Evolutionary conservation across 106 monocot genomes (phyloP), one percentile per base, ranked within the genome.

Genomic region (Posidonia australis): DNA sequence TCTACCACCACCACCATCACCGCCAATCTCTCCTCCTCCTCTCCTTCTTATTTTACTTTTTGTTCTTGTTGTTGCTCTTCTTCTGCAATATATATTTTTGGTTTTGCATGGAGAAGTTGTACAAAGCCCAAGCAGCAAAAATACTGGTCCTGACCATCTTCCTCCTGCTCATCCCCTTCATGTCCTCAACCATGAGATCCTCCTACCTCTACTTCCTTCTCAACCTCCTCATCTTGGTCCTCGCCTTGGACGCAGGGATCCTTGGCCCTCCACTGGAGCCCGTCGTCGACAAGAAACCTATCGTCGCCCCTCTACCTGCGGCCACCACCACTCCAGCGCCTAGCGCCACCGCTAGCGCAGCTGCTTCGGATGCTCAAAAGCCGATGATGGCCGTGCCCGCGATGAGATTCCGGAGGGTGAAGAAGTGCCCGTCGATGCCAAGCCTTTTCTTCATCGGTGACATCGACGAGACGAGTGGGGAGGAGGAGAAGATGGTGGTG

Each of bases 151-250:
- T 92, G 31, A 59, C 84, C 46, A 14, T 84, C 48, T 72, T 82
- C 46, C 64, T 82, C 59, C 14, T 74, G 60, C 13, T 82, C 36
- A 81, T 69, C 23, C 84, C 84, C 21, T 80, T 80, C 65, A 65
- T 88, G 2, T 63, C 84, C 23, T 22, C 76, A 13, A 78, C 82
- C 22, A 30, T 85, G 58, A 76, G 82, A 68, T 46, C 77, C 3
- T 69, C 82, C 29, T 88, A 85, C 78, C 77, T 85, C 52, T 92
- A 88, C 69, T 76, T 92, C 74, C 67, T 92, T 30, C 74, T 88
- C 70, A 92, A 92, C 82, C 70, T 80, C 73, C 75, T 92, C 75
- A 80, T 88, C 41, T 24, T 88, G 13, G 82, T 63, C 7, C 61
- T 92, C 9, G 80, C 80, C 22, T 28, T 74, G 36, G 92, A 92